A percentile compares a stretch with the other conserved stretches of the same genome.
These are phyloP conservation scores for Fistulinella prunicolor DNA, from an alignment of 768 basidiomycete species.

Conservation along the genomic window DNA sequence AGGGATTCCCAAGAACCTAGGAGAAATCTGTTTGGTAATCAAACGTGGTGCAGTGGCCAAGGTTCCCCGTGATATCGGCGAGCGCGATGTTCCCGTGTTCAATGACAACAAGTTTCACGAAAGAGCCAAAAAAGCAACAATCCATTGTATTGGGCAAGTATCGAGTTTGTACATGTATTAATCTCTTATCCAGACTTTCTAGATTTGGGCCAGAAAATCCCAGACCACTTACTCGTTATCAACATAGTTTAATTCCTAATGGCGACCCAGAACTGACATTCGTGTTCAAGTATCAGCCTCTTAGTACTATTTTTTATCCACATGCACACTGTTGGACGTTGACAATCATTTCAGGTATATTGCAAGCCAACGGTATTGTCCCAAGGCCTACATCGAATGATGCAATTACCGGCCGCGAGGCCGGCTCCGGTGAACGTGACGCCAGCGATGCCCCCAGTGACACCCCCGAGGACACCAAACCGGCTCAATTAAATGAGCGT, in stretches of 20 bases:
- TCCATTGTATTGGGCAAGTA: slow-evolving; percentile 19
- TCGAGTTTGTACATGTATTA: not conserved
- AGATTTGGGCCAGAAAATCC: slow-evolving; percentile 13
- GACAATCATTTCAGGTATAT: slow-evolving; percentile 7
- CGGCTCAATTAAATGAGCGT: not conserved
- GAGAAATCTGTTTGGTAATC: slow-evolving; percentile 15
- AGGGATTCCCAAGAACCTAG: slow-evolving; percentile 7
- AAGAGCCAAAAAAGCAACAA: slow-evolving; percentile 19
- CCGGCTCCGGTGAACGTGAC: not conserved
- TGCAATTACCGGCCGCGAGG: not conserved
- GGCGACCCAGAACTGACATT: slow-evolving; percentile 10
- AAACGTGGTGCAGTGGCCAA: not conserved
- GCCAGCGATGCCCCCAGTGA: not conserved
- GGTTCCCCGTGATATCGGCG: fast-evolving
- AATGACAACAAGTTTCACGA: slow-evolving; percentile 17
- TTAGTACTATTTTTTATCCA: slow-evolving; percentile 4
- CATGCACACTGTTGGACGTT: not conserved
- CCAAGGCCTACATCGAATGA: not conserved
- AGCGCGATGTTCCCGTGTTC: no score
- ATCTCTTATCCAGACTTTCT: not conserved
- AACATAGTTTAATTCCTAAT: not conserved
- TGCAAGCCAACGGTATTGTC: slow-evolving; percentile 21
- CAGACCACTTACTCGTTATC: fast-evolving
- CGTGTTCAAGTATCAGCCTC: slow-evolving; percentile 20
- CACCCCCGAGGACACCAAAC: not conserved